phyloP scores from a whole-genome alignment of 352 stramenopile genomes.

The Globisporangium rhizosaccharum region DNA sequence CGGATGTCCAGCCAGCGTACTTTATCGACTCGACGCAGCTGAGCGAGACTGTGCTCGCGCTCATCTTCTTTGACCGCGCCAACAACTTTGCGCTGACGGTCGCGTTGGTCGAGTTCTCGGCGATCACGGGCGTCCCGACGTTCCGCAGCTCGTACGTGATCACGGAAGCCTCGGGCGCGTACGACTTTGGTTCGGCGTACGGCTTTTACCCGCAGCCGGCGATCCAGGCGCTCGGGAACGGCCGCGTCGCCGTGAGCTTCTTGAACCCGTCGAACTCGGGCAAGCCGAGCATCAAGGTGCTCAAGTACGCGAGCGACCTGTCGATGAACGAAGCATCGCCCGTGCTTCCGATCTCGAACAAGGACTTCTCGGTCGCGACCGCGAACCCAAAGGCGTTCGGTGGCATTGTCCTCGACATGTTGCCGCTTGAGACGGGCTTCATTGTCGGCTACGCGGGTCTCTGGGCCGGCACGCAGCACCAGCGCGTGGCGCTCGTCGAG shows the following conservation, averaged over 20 bases:
- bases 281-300: conserved; percentile 70
- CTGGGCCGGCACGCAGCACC: conserved; percentile 47
- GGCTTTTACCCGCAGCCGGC: conserved; percentile 69
- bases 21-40: conserved; percentile 67
- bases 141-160: conserved; percentile 75
- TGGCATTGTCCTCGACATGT: conserved; percentile 50
- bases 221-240: conserved; percentile 44
- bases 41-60: conserved; percentile 46
- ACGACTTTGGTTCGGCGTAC: conserved; percentile 60
- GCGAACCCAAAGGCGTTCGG: conserved; percentile 44
- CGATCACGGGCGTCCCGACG: conserved; percentile 39
- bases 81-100: conserved; percentile 79
- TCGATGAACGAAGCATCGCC: conserved; percentile 46
- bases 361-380: conserved; percentile 56
- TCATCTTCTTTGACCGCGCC: conserved; percentile 64
- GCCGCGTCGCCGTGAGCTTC: conserved; percentile 61
- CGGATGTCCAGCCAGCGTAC: conserved; percentile 54
- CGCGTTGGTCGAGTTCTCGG: conserved; percentile 59
- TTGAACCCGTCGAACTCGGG: conserved; percentile 67
- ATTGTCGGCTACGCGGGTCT: conserved; percentile 52
- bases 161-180: conserved; percentile 43
- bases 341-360: conserved; percentile 62
- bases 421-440: conserved; percentile 48
- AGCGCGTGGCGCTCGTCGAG: conserved; percentile 70
- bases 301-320: conserved; percentile 59